These are phyloP conservation scores for Juncus effusus DNA, from an alignment of 176 grass and related monocot species.

Conservation along the genomic window DNA sequence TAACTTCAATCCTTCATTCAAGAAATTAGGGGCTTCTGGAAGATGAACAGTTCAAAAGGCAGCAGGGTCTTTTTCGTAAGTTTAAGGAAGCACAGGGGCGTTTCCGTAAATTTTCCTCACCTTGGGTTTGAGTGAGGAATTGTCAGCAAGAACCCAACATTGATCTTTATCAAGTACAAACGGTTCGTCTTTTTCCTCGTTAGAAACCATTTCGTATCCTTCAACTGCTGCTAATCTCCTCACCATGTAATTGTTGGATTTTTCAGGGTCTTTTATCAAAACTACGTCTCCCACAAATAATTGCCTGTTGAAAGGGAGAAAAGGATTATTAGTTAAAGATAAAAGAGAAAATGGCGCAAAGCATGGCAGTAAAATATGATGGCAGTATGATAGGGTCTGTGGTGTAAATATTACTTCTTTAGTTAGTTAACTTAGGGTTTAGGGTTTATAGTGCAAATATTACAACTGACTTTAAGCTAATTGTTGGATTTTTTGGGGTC, in stretches of 20 bases:
- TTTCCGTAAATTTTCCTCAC: constrained; percentile 22
- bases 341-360: background rate
- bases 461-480: background rate
- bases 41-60: no score
- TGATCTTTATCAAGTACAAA: constrained; percentile 82
- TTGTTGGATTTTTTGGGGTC: constrained; percentile 71
- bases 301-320: constrained; percentile 42
- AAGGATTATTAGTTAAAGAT: background rate
- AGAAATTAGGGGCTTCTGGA: no score
- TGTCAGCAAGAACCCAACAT: constrained; percentile 80
- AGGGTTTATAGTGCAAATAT: no score
- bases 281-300: constrained; percentile 79
- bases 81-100: no score
- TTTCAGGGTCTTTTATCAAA: constrained; percentile 82
- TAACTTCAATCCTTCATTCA: no score
- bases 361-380: no score
- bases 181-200: constrained; percentile 73
- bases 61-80: no score
- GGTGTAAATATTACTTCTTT: no score
- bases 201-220: constrained; percentile 84
- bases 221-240: constrained; percentile 68
- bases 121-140: constrained; percentile 69
- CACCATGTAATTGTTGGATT: constrained; percentile 58
- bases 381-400: no score
- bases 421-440: no score